phyloP scores from a whole-genome alignment of 179 eudicot genomes.

The Beta corolliflora region DNA sequence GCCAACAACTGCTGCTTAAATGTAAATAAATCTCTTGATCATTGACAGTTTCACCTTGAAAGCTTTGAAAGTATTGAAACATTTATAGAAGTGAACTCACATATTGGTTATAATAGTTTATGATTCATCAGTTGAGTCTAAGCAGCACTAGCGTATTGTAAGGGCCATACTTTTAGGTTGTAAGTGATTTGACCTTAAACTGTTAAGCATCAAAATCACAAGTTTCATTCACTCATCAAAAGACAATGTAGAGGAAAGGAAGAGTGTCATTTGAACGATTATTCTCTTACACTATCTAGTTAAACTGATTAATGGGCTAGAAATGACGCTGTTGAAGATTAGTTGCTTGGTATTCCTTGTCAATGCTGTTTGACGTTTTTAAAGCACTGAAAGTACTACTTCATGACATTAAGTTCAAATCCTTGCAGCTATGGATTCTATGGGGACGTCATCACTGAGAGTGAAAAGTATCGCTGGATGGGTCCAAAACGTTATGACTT shows the following conservation, averaged over 20 bases:
- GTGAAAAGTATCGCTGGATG: conserved; percentile 99
- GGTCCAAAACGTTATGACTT: conserved; percentile 96
- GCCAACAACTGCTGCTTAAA: too few relatives aligned
- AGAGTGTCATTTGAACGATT: not conserved
- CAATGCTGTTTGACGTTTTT: not conserved
- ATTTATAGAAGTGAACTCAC: too few relatives aligned
- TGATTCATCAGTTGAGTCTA: too few relatives aligned
- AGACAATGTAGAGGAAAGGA: not conserved
- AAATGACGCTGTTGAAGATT: conserved; percentile 1
- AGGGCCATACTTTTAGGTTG: too few relatives aligned
- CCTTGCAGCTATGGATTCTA: conserved; percentile 85
- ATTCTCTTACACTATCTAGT: not conserved
- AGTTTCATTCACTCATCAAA: too few relatives aligned
- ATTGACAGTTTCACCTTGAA: too few relatives aligned
- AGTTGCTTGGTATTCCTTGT: not conserved
- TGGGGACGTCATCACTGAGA: conserved; percentile 95
- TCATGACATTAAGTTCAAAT: conserved; percentile 8
- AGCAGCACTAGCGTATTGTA: too few relatives aligned
- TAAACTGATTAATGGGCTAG: not conserved
- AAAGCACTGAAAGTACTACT: not conserved
- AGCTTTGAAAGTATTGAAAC: too few relatives aligned
- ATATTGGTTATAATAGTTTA: too few relatives aligned
- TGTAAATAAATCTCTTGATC: too few relatives aligned
- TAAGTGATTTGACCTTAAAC: too few relatives aligned
- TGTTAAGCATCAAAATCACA: not conserved